Evolutionary conservation across 176 grass and related monocot genomes (phyloP).

Genomic region (Carex parvula): DNA sequence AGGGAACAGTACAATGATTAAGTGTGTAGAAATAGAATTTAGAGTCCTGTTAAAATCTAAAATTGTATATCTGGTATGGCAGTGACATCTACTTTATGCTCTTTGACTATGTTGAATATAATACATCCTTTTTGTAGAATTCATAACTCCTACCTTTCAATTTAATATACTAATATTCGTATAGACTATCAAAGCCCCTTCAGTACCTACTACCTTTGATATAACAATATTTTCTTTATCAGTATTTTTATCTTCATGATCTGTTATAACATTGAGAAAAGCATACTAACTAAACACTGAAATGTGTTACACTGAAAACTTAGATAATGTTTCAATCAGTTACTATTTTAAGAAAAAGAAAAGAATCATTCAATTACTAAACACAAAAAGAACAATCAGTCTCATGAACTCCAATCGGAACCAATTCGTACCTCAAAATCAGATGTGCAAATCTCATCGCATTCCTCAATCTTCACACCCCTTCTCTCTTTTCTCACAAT

Average conservation of each 20-base stretch:
- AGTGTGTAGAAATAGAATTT: too few species aligned
- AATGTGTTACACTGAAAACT: background rate
- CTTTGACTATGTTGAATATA: too few species aligned
- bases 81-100: too few species aligned
- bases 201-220: background rate
- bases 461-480: constrained; percentile 48
- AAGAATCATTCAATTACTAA: too few species aligned
- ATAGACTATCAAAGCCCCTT: too few species aligned
- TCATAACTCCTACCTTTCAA: too few species aligned
- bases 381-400: background rate
- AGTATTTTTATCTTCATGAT: background rate
- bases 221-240: background rate
- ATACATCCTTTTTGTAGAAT: too few species aligned
- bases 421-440: constrained; percentile 18
- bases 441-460: constrained; percentile 34
- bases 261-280: background rate
- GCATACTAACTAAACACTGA: background rate
- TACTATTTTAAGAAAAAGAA: too few species aligned
- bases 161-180: too few species aligned
- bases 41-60: too few species aligned
- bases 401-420: constrained; percentile 2
- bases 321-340: background rate
- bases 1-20: too few species aligned
- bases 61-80: too few species aligned
- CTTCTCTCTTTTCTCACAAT: constrained; percentile 40